phyloP scores from a whole-genome alignment of 2,329 filamentous ascomycete species.

The Fusarium marasasianum region DNA sequence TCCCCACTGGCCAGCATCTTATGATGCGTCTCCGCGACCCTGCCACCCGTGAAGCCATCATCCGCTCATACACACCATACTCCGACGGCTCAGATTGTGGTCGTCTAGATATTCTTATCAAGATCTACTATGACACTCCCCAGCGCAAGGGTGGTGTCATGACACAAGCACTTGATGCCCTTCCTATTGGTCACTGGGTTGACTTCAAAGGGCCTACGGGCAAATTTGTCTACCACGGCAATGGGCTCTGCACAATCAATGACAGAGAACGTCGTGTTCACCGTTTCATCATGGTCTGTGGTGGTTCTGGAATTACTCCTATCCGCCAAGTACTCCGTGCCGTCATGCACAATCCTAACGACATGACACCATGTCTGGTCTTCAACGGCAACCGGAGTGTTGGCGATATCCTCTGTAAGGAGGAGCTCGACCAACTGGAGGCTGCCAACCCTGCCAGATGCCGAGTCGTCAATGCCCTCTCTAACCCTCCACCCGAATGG shows the following conservation, averaged over 20 bases:
- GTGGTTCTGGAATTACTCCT: slow-evolving; percentile 90
- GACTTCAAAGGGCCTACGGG: slow-evolving; percentile 92
- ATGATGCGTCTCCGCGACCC: slow-evolving; percentile 84
- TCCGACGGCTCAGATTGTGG: slow-evolving; percentile 71
- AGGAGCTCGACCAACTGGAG: slow-evolving; percentile 74
- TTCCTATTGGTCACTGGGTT: slow-evolving; percentile 76
- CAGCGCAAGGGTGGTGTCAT: slow-evolving; percentile 76
- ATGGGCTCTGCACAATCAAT: slow-evolving; percentile 70
- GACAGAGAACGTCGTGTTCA: slow-evolving; percentile 65
- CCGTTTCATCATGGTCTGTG: slow-evolving; percentile 86
- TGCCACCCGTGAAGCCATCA: slow-evolving; percentile 74
- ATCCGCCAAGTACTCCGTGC: slow-evolving; percentile 85
- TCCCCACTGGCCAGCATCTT: slow-evolving; percentile 87
- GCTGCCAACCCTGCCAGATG: slow-evolving; percentile 64
- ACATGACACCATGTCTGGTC: slow-evolving; percentile 75
- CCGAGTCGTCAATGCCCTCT: slow-evolving; percentile 75
- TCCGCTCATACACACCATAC: slow-evolving; percentile 88
- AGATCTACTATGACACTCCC: slow-evolving; percentile 76
- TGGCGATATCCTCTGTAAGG: slow-evolving; percentile 83
- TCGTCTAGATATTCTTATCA: slow-evolving; percentile 78
- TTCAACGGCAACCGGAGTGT: slow-evolving; percentile 81
- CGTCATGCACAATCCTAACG: slow-evolving; percentile 64
- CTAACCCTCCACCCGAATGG: slow-evolving; percentile 72
- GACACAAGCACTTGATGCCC: slow-evolving; percentile 79
- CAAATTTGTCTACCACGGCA: slow-evolving; percentile 81